Conservation (phyloP, 106 monocot species). For the Iris macrosiphon region DNA sequence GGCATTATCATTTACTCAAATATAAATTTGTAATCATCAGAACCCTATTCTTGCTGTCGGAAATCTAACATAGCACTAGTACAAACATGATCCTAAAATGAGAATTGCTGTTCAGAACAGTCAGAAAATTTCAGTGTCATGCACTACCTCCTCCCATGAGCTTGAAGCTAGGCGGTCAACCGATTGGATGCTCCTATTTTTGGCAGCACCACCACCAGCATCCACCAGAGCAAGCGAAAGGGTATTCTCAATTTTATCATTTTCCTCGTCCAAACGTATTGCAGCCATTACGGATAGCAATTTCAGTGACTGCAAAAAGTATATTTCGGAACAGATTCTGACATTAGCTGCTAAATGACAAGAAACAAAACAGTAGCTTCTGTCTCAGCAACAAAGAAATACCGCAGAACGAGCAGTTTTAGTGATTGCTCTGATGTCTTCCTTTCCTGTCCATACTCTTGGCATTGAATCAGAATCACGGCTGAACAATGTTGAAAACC, state of each 20-base stretch:
- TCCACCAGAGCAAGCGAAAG: slow-evolving; percentile 62
- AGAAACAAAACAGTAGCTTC: too few relatives aligned
- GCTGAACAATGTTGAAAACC: slow-evolving; percentile 85
- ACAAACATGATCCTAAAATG: too few relatives aligned
- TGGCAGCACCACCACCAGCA: slow-evolving; percentile 14
- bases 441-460: slow-evolving; percentile 89
- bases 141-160: slow-evolving; percentile 73
- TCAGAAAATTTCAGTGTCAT: too few relatives aligned
- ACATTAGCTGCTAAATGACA: too few relatives aligned
- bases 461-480: slow-evolving; percentile 90
- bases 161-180: slow-evolving; percentile 77
- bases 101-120: too few relatives aligned
- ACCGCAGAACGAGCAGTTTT: slow-evolving; percentile 85
- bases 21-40: too few relatives aligned
- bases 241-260: slow-evolving; percentile 69
- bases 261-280: slow-evolving; percentile 67
- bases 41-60: too few relatives aligned
- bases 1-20: too few relatives aligned
- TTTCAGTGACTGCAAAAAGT: slow-evolving; percentile 80
- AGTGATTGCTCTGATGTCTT: slow-evolving; percentile 92
- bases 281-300: slow-evolving; percentile 80
- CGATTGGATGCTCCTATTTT: slow-evolving; percentile 42
- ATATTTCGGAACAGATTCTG: too few relatives aligned
- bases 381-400: too few relatives aligned
- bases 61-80: too few relatives aligned